Evolutionary conservation across 495 filamentous ascomycete genomes (phyloP).

Genomic region (Aspergillus avenaceus): DNA sequence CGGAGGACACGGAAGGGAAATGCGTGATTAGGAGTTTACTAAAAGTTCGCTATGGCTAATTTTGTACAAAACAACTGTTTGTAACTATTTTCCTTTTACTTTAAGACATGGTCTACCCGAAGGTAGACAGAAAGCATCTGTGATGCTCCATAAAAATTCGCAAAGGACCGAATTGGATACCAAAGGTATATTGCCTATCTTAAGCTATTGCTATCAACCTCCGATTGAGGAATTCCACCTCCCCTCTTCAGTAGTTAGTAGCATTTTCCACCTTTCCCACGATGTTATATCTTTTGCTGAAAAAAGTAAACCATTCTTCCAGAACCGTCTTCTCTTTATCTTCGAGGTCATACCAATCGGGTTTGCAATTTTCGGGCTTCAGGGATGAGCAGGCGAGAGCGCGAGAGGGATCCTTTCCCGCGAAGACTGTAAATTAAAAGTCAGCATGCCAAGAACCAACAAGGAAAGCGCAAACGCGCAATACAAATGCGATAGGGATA

Average conservation of each 20-base stretch:
- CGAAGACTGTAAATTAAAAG: constrained; percentile 84
- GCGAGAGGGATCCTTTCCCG: constrained; percentile 88
- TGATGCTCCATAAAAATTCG: neutral
- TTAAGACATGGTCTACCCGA: neutral
- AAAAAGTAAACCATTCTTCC: constrained; percentile 92
- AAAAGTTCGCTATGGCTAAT: constrained; percentile 12
- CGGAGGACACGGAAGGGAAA: constrained; percentile 48
- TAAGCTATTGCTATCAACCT: neutral
- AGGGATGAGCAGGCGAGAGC: constrained; percentile 83
- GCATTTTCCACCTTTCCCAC: constrained; percentile 69
- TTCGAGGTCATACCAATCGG: constrained; percentile 79
- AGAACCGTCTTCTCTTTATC: constrained; percentile 86
- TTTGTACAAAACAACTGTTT: constrained; percentile 1
- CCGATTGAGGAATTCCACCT: neutral
- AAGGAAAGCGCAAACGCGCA: neutral
- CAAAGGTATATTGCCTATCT: neutral
- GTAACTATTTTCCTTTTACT: neutral
- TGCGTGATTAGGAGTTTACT: constrained; percentile 15
- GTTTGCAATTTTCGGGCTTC: constrained; percentile 74
- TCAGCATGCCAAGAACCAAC: no score
- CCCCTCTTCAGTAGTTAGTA: constrained; percentile 24
- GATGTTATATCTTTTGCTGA: constrained; percentile 92
- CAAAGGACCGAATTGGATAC: neutral
- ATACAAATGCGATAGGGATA: neutral
- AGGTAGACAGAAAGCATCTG: constrained; percentile 16